A percentile compares a stretch with the other conserved stretches of the same genome.
These are phyloP conservation scores for Gracilariopsis chorda DNA, from an alignment of 23 red algal species.

Conservation along the genomic window DNA sequence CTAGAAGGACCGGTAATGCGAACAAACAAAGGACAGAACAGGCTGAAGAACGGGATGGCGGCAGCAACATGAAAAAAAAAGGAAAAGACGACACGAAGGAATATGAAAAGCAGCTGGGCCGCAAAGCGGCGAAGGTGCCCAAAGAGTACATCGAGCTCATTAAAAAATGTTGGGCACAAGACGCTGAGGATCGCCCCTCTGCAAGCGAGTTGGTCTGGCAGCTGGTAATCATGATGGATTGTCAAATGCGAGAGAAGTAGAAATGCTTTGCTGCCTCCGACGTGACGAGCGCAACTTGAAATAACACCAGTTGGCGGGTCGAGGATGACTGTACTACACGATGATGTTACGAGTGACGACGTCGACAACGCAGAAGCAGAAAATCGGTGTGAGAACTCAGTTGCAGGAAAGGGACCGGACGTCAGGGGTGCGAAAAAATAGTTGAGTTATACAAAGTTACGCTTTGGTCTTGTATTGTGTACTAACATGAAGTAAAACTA, in stretches of 20 bases:
- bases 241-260: conserved; percentile 33
- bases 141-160: conserved; percentile 53
- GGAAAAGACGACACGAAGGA: neutral
- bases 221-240: conserved; percentile 54
- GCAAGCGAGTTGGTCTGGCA: conserved; percentile 58
- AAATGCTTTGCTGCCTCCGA: neutral
- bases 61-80: neutral
- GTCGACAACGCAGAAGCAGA: neutral
- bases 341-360: neutral
- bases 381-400: neutral
- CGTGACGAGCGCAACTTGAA: neutral
- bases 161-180: conserved; percentile 48
- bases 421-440: too few relatives aligned
- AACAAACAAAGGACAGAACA: neutral
- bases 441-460: neutral
- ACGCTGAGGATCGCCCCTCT: conserved; percentile 36
- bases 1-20: neutral
- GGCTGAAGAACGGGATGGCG: neutral
- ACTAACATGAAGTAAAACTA: conserved; percentile 5
- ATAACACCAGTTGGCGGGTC: too few relatives aligned
- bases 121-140: conserved; percentile 10
- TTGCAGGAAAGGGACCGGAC: too few relatives aligned
- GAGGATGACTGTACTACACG: neutral
- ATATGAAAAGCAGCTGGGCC: neutral
- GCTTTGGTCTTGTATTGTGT: neutral